Evolutionary conservation across 2,329 filamentous ascomycete species (phyloP).

Genomic region (Fonsecaea pedrosoi): DNA sequence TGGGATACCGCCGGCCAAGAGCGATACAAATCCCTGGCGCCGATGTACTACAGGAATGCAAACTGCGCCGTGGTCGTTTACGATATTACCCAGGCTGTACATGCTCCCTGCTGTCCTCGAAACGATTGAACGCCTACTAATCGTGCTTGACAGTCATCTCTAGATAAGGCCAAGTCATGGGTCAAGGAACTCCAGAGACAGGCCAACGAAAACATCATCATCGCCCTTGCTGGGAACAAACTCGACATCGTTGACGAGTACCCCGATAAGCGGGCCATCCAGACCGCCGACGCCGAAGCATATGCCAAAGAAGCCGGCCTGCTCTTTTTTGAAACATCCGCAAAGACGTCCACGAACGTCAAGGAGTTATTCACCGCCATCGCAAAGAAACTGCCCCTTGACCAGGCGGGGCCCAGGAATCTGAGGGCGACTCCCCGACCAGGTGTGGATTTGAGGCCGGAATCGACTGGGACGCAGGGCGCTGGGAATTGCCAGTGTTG

Average conservation of each 20-base stretch:
- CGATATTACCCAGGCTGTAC: constrained; percentile 97
- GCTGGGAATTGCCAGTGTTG: constrained; percentile 70
- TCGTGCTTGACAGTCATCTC: constrained; percentile 70
- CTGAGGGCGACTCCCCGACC: constrained; percentile 69
- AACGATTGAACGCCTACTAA: constrained; percentile 10
- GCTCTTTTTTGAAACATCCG: constrained; percentile 97
- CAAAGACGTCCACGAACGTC: constrained; percentile 96
- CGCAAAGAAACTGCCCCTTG: constrained; percentile 94
- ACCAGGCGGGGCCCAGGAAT: constrained; percentile 92
- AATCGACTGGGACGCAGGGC: constrained; percentile 66
- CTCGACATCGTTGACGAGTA: constrained; percentile 92
- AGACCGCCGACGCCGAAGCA: constrained; percentile 87
- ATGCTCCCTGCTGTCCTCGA: constrained; percentile 44
- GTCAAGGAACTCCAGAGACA: constrained; percentile 98
- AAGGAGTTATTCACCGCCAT: constrained; percentile 95
- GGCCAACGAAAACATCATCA: constrained; percentile 99
- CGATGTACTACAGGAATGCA: constrained; percentile 99
- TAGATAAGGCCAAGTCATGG: constrained; percentile 99
- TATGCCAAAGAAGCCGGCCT: constrained; percentile 93
- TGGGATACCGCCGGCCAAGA: constrained; percentile 99
- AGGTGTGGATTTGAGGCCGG: constrained; percentile 71
- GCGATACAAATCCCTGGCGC: constrained; percentile 96
- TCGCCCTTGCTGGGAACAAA: constrained; percentile 97
- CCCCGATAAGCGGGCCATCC: constrained; percentile 92
- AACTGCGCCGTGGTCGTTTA: constrained; percentile 99